phyloP scores from a whole-genome alignment of 352 stramenopile species.

The Pythium myriotylum region DNA sequence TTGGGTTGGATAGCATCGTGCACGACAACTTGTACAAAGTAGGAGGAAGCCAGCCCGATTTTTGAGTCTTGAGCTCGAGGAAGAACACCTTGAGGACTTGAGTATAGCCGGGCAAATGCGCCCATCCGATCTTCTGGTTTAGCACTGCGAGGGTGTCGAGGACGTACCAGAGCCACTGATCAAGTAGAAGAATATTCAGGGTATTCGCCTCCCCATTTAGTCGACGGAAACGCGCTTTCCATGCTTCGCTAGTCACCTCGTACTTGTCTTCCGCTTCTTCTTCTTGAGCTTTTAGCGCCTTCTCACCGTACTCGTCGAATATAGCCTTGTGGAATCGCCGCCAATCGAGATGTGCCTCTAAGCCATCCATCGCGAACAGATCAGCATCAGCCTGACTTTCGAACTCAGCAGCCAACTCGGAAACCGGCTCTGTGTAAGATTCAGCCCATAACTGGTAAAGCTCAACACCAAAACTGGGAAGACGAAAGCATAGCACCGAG shows the following conservation, averaged over 20 bases:
- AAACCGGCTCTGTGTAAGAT: conserved; percentile 78
- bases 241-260: conserved; percentile 82
- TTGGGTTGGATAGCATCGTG: conserved; percentile 88
- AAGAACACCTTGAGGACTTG: conserved; percentile 91
- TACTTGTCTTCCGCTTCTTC: conserved; percentile 91
- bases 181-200: conserved; percentile 85
- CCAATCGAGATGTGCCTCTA: conserved; percentile 88
- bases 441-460: conserved; percentile 88
- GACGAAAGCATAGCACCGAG: conserved; percentile 84
- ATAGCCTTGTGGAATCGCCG: conserved; percentile 89
- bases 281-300: conserved; percentile 83
- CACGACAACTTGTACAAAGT: conserved; percentile 90
- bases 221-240: conserved; percentile 81
- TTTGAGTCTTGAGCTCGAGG: conserved; percentile 87
- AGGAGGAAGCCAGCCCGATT: conserved; percentile 83
- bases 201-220: conserved; percentile 85
- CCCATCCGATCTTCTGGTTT: conserved; percentile 89
- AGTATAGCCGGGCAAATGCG: conserved; percentile 82
- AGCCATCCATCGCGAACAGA: conserved; percentile 87
- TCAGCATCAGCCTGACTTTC: conserved; percentile 81
- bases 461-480: conserved; percentile 87
- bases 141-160: conserved; percentile 87
- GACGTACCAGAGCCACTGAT: conserved; percentile 91
- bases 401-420: conserved; percentile 79
- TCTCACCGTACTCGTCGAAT: conserved; percentile 87